These are phyloP conservation scores for Fusarium sp. DNA, from an alignment of 2,329 filamentous ascomycete genomes.

Conservation along the genomic window DNA sequence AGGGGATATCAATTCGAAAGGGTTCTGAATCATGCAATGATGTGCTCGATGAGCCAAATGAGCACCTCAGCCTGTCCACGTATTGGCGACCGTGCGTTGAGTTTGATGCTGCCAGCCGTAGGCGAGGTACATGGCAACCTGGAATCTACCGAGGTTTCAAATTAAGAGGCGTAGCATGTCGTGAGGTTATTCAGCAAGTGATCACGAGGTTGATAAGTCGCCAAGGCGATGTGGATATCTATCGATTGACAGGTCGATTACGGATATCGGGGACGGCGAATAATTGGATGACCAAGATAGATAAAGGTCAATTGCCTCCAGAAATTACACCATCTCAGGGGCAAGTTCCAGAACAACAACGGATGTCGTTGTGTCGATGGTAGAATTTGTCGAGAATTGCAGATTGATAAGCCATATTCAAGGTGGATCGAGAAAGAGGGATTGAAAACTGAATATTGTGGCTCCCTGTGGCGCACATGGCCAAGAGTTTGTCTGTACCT, in stretches of 20 bases:
- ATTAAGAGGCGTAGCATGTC: constrained; percentile 3
- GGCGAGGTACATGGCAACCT: background rate
- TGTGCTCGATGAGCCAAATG: constrained; percentile 38
- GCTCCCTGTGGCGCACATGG: constrained; percentile 24
- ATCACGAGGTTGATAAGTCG: constrained; percentile 15
- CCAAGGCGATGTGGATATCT: background rate
- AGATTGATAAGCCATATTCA: background rate
- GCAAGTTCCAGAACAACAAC: constrained; percentile 8
- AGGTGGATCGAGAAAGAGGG: constrained; percentile 18
- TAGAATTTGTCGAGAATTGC: background rate
- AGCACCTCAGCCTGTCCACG: constrained; percentile 27
- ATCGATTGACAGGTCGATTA: constrained; percentile 8
- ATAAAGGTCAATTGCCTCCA: constrained; percentile 1
- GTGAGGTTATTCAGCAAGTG: constrained; percentile 13
- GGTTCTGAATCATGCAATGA: constrained; percentile 30
- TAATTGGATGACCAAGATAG: constrained; percentile 25
- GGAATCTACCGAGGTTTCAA: constrained; percentile 11
- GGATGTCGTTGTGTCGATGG: background rate
- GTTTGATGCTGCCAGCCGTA: constrained; percentile 2
- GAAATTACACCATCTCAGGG: constrained; percentile 37
- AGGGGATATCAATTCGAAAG: constrained; percentile 10
- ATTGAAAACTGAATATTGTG: constrained; percentile 3
- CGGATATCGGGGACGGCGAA: constrained; percentile 38
- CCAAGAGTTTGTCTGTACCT: background rate
- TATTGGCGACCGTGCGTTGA: constrained; percentile 10